A percentile compares a stretch with the other conserved stretches of the same genome.
phyloP scores from a whole-genome alignment of 495 filamentous ascomycete species.

The Penicillium macrosclerotiorum region DNA sequence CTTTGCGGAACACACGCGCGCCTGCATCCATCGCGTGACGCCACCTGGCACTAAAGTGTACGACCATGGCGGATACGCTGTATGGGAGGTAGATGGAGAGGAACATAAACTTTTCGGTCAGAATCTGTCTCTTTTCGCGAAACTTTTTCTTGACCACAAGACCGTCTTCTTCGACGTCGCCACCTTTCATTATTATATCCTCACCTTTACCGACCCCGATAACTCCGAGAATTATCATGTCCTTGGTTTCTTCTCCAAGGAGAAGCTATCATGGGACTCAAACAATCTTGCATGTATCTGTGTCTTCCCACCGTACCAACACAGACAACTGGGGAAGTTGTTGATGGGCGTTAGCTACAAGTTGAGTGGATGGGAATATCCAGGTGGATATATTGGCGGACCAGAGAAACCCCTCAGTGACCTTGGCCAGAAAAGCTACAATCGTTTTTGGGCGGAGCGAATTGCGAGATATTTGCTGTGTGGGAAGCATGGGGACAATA shows the following conservation, averaged over 20 bases:
- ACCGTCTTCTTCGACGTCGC: slow-evolving; percentile 96
- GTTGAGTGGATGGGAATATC: slow-evolving; percentile 73
- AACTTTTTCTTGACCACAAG: slow-evolving; percentile 96
- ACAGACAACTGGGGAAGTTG: slow-evolving; percentile 80
- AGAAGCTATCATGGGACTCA: slow-evolving; percentile 98
- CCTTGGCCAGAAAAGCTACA: slow-evolving; percentile 75
- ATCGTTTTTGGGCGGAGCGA: slow-evolving; percentile 78
- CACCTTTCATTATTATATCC: slow-evolving; percentile 92
- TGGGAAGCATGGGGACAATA: slow-evolving; percentile 21
- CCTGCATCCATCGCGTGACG: slow-evolving; percentile 33
- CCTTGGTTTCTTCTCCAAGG: slow-evolving; percentile 96
- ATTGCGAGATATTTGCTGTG: slow-evolving; percentile 64
- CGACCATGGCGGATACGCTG: slow-evolving; percentile 55
- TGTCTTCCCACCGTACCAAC: slow-evolving; percentile 93
- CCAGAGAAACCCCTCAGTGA: slow-evolving; percentile 92
- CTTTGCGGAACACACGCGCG: slow-evolving; percentile 51
- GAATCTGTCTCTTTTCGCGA: slow-evolving; percentile 95
- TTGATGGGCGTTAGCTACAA: slow-evolving; percentile 94
- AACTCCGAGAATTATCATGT: slow-evolving; percentile 49
- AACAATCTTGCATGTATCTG: slow-evolving; percentile 98
- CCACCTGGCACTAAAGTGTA: slow-evolving; percentile 55
- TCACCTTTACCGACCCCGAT: slow-evolving; percentile 51
- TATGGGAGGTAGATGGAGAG: slow-evolving; percentile 93
- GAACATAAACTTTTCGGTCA: slow-evolving; percentile 90
- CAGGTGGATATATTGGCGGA: slow-evolving; percentile 71